Percentiles rank a stretch among this genome's conserved stretches.
Conservation (phyloP, 177 flowering plant species). For the Vitis hybrid region DNA sequence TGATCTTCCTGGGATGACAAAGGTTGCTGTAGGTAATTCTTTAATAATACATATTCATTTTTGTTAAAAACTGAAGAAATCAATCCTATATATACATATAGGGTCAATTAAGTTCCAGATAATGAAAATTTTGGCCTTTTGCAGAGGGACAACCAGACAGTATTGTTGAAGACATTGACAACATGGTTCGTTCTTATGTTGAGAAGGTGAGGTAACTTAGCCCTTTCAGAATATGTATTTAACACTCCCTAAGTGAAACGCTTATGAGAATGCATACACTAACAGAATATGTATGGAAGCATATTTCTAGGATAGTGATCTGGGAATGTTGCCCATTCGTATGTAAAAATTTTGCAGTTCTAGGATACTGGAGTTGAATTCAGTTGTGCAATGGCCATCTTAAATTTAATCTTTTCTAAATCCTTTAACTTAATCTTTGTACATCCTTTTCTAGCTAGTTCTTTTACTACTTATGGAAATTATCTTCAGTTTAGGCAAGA, state of each 20-base stretch:
- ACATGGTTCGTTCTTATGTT: constrained; percentile 90
- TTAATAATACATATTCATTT: background rate
- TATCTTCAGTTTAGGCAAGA: background rate
- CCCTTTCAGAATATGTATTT: too few relatives aligned
- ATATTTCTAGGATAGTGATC: too few relatives aligned
- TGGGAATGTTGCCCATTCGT: too few relatives aligned
- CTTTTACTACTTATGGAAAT: background rate
- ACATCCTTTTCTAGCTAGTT: background rate
- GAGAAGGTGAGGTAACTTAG: constrained; percentile 60
- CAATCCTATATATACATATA: too few relatives aligned
- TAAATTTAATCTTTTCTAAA: background rate
- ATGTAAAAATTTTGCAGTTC: too few relatives aligned
- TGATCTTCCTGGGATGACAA: constrained; percentile 97
- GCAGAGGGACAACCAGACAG: constrained; percentile 93
- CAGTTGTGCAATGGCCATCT: too few relatives aligned
- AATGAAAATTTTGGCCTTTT: constrained; percentile 11
- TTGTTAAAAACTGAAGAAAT: background rate
- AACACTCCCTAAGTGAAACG: too few relatives aligned
- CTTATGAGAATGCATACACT: too few relatives aligned
- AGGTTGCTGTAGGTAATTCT: constrained; percentile 87
- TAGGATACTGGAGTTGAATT: too few relatives aligned
- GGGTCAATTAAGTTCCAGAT: background rate
- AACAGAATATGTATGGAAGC: too few relatives aligned
- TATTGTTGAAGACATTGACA: constrained; percentile 90
- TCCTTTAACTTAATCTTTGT: background rate